These are phyloP conservation scores for Tephrocybe sp. DNA, from an alignment of 768 basidiomycete species.

Conservation along the genomic window DNA sequence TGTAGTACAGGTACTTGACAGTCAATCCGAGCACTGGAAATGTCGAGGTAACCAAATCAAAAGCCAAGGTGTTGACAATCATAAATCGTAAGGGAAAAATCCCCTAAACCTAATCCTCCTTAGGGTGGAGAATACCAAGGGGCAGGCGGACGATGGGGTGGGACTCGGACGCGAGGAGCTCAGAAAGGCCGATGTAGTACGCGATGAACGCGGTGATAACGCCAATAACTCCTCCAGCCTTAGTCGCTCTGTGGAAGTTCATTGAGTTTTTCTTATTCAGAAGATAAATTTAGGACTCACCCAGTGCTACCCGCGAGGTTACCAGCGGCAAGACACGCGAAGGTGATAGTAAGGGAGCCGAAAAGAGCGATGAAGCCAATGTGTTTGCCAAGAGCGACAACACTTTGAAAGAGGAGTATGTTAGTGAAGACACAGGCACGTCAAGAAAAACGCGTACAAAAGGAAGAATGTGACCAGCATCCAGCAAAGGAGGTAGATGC, in stretches of 20 bases:
- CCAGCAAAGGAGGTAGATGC: constrained; percentile 77
- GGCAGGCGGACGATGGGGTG: constrained; percentile 38
- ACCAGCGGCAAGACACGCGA: constrained; percentile 41
- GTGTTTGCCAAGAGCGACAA: constrained; percentile 39
- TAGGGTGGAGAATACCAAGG: constrained; percentile 37
- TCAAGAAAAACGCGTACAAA: constrained; percentile 41
- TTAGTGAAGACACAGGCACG: not conserved
- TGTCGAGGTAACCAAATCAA: too few species aligned
- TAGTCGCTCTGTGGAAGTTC: constrained; percentile 25
- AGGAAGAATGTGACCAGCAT: constrained; percentile 69
- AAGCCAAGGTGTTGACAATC: too few species aligned
- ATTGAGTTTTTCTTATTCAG: not conserved
- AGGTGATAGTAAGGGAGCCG: constrained; percentile 37
- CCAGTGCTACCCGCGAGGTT: constrained; percentile 27
- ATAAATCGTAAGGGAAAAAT: too few species aligned
- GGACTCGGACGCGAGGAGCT: constrained; percentile 42
- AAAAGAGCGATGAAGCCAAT: constrained; percentile 40
- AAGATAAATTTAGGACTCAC: constrained; percentile 24
- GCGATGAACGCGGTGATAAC: constrained; percentile 47
- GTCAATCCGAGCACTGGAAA: too few species aligned
- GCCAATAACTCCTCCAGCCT: constrained; percentile 46
- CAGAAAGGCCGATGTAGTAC: constrained; percentile 46
- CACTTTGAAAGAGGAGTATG: constrained; percentile 20
- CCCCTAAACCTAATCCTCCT: constrained; percentile 3
- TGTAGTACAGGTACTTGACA: too few species aligned